Conservation (phyloP, 2,329 filamentous ascomycete genomes). For the Xenoacremonium recifei region DNA sequence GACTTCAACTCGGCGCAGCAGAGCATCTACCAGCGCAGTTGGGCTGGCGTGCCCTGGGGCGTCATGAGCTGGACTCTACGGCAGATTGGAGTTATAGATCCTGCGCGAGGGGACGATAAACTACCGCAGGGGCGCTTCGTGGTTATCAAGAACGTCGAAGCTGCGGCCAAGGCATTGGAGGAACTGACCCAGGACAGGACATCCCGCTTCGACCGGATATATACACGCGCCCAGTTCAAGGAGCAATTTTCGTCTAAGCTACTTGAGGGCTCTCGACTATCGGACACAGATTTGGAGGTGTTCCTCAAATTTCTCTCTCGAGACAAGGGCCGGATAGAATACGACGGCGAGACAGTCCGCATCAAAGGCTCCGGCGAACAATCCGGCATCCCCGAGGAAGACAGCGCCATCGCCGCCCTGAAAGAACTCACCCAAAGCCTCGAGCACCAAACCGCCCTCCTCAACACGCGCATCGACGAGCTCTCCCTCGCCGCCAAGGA, state of each 20-base stretch:
- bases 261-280: constrained; percentile 48
- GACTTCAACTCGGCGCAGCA: constrained; percentile 65
- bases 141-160: constrained; percentile 61
- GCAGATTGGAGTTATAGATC: constrained; percentile 62
- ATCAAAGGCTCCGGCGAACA: constrained; percentile 59
- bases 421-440: constrained; percentile 76
- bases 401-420: constrained; percentile 78
- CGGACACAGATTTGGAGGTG: constrained; percentile 65
- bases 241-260: constrained; percentile 55
- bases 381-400: constrained; percentile 66
- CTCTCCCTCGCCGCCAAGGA: constrained; percentile 65
- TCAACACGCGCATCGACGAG: constrained; percentile 65
- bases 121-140: constrained; percentile 64
- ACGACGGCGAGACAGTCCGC: constrained; percentile 70
- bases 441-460: constrained; percentile 65
- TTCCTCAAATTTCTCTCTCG: constrained; percentile 68
- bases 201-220: constrained; percentile 63
- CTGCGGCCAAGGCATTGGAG: constrained; percentile 53
- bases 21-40: constrained; percentile 70
- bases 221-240: constrained; percentile 64
- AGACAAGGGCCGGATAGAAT: constrained; percentile 59
- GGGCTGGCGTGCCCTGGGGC: constrained; percentile 68
- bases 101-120: constrained; percentile 47
- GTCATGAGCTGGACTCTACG: constrained; percentile 74
- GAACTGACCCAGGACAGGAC: constrained; percentile 41